Evolutionary conservation across 2,329 filamentous ascomycete genomes (phyloP), one percentile per base, ranked within the genome.

Genomic region (Stagonosporopsis tanaceti): DNA sequence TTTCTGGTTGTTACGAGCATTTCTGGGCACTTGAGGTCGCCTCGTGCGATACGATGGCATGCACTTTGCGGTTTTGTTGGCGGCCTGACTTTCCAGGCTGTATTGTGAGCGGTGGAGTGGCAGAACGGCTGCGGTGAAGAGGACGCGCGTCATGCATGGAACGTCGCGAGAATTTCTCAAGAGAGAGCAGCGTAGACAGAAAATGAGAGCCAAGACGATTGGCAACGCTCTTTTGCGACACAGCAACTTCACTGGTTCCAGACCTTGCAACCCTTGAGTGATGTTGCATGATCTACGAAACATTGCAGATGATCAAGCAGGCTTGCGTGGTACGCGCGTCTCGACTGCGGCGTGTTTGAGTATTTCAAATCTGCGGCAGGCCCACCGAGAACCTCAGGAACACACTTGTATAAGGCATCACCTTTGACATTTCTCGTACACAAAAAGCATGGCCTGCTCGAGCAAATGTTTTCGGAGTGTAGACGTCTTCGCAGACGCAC

Each of bases 1-100:
- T 53, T 63, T 62, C 57, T 44, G 34, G 63, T 66, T 71, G 61
- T 69, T 54, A 74, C 57, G 70, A 66, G 63, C 68, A 64, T 60
- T 59, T 50, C 12, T 41, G 48, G 59, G 45, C 46, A 59, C 40
- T 54, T n/a, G 56, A 54, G 11, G 35, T 50, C 54, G 53, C 52
- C 45, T 50, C 47, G 63, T 59, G 65, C 46, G 61, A 62, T 47
- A 59, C 48, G 63, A 64, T 51, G 62, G 61, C 47, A 35, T 62
- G 59, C 48, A 65, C 56, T 47, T 48, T 47, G 59, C 53, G 51
- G 52, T 53, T 61, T 32, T 44, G 30, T 42, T 52, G 30, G 28
- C 37, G 47, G 51, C 47, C 27, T 39, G 53, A 57, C 37, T 44
- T 57, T 54, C 32, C 54, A 57, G 53, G 60, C 50, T 59, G 60